Evolutionary conservation across 345 rosid species (phyloP), one percentile per base, ranked within the genome.

Genomic region (Triadica sebifera): DNA sequence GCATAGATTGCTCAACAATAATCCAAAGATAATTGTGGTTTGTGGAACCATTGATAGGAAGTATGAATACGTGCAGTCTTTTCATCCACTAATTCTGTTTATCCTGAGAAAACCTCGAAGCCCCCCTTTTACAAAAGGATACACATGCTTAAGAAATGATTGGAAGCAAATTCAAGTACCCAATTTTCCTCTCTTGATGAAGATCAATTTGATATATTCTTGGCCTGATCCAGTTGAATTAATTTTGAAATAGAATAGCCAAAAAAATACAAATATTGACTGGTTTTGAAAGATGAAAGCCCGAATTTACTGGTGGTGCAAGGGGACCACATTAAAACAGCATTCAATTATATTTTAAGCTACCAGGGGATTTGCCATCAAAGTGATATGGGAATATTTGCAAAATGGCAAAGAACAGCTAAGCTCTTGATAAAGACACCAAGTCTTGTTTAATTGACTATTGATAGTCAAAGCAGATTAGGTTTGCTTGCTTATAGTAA

Each of bases 381-480:
- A 59, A 6, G 49, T 37, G 75, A 67, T 71, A 24, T 19, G 51
- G 59, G 81, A 85, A 74, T 67, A 67, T 67, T 55, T 47, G 50
- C 63, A 74, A 43, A 58, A 74, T 56, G 70, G 73, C 65, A 72
- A 65, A 49, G 29, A 80, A 74, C 84, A 80, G 87, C 82, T 78
- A 82, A 83, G 82, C 79, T 25, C 68, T 59, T 75, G 79, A 83
- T 49, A 17, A 63, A 66, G 80, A 77, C 86, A 61, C 72, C 49
- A 51, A 76, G 29, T 65, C 71, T n/a, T 56, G 8, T 73, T 75
- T 64, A 76, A 75, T 70, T 67, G 72, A 70, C 60, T 76, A 38
- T 8, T 51, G 55, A 65, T 38, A 67, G 12, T 61, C 34, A 65
- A 6, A 20, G 50, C 56, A 24, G 25, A 60, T 71, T 29, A 64